Conservation (phyloP, 2,329 filamentous ascomycete genomes). For the Calonectria ilicicola region DNA sequence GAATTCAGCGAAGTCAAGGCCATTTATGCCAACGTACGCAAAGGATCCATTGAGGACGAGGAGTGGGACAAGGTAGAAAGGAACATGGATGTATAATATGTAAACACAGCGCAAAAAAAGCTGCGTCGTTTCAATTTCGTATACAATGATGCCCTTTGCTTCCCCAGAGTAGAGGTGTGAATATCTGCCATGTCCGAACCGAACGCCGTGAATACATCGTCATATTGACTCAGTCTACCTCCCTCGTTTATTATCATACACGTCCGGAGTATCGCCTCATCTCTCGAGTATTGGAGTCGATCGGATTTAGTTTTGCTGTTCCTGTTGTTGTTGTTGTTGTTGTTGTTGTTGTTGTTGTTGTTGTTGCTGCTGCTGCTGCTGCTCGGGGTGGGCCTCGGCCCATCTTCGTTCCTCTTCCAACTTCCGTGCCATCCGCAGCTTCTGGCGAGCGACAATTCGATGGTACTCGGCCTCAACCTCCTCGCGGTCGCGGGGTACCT, state of each 20-base stretch:
- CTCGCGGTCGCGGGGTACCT: constrained; percentile 80
- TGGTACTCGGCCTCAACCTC: constrained; percentile 87
- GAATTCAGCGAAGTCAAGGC: constrained; percentile 81
- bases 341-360: constrained; percentile 19
- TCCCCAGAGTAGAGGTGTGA: constrained; percentile 31
- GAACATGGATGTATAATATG: constrained; percentile 61
- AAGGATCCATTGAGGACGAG: constrained; percentile 63
- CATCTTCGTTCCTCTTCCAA: constrained; percentile 49
- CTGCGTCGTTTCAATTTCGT: constrained; percentile 31
- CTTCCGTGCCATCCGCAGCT: constrained; percentile 78
- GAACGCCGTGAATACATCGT: constrained; percentile 41
- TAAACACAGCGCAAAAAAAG: constrained; percentile 46
- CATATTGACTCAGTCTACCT: constrained; percentile 20
- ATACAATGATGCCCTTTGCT: constrained; percentile 30
- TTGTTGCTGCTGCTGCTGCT: constrained; percentile 29
- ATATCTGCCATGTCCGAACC: constrained; percentile 33
- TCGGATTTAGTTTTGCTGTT: constrained; percentile 19
- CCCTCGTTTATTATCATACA: constrained; percentile 35
- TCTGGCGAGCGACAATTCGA: constrained; percentile 72
- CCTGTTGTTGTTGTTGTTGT: background rate
- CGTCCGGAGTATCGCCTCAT: constrained; percentile 18
- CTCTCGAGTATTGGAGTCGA: background rate
- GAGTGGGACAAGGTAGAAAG: constrained; percentile 66
- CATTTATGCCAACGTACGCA: constrained; percentile 78
- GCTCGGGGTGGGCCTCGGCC: constrained; percentile 41